Base-by-base conservation (phyloP, 108 stramenopile genomes). In the Craspedostauros australis region DNA sequence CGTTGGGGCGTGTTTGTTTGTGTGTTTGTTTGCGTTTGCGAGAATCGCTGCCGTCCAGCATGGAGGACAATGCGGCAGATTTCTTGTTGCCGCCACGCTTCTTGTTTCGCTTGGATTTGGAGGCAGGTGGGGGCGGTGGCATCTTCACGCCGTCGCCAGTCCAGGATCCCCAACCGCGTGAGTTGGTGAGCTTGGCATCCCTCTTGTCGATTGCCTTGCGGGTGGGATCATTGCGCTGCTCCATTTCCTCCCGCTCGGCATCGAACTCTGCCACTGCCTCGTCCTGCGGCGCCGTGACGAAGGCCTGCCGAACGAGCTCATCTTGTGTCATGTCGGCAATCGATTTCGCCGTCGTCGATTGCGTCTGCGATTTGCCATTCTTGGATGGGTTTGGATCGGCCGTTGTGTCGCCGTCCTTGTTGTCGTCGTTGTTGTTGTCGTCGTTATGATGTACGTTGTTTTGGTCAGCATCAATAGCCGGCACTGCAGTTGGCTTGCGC, bases 91-190 rank as follows among this genome's bases (percentile, higher is more conserved):
- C n/a, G n/a, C n/a, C n/a, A n/a, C n/a, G n/a, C 26, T 83, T 69
- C 29, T 67, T 72, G 0, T 79, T 76, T 19, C 83, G 24, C 49
- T 82, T 84, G 5, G 65, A n/a, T n/a, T n/a, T n/a, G n/a, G n/a
- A n/a, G 6, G 79, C 73, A 29, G 80, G 86, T 45, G 56, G 65
- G 14, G 86, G 82, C 8, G 83, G 66, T 16, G 78, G 81, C n/a
- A n/a, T n/a, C n/a, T n/a, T n/a, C 16, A 75, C 87, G 11, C 93
- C 96, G 33, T 62, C 79, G 23, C 94, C 94, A 1, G 87, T 68
- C 94, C 94, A 95, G 25, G 70, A 75, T 36, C 94, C 94, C 94
- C 94, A 95, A 0, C 94, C 94, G n/a, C n/a, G n/a, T n/a, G n/a
- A n/a, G 0, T 67, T 63, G 21, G 77, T 80, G 5, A 41, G 54